Conservation (phyloP, 345 rosid species). For the Citrus cavaleriei region DNA sequence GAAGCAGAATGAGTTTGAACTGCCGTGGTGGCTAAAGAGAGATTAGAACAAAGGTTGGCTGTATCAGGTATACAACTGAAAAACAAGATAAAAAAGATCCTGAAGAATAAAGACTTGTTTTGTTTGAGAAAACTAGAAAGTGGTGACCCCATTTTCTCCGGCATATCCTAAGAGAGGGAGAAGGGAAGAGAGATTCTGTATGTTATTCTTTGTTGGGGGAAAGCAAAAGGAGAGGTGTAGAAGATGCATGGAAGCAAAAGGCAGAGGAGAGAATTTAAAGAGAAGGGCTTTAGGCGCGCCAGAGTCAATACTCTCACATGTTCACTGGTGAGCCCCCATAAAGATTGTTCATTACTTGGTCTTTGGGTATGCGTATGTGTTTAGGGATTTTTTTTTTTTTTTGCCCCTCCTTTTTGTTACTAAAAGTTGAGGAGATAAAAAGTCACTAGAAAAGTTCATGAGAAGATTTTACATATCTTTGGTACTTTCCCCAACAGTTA, state of each 20-base stretch:
- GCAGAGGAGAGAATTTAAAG: slow-evolving; percentile 64
- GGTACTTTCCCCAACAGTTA: slow-evolving; percentile 9
- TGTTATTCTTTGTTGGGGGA: slow-evolving; percentile 14
- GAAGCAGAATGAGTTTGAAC: slow-evolving; percentile 28
- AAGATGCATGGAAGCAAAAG: slow-evolving; percentile 36
- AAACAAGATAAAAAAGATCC: slow-evolving; percentile 50
- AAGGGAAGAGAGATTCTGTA: slow-evolving; percentile 10
- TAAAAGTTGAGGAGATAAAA: slow-evolving; percentile 17
- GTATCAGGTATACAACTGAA: slow-evolving; percentile 51
- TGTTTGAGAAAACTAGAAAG: slow-evolving; percentile 36
- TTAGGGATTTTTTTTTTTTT: slow-evolving; percentile 14
- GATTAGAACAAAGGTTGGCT: slow-evolving; percentile 45
- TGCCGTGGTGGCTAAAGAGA: slow-evolving; percentile 28
- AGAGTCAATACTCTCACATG: slow-evolving; percentile 29
- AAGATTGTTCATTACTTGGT: slow-evolving; percentile 20
- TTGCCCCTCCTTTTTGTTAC: slow-evolving; percentile 15
- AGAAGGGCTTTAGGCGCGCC: slow-evolving; percentile 47
- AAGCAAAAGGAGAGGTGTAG: slow-evolving; percentile 33
- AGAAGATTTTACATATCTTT: slow-evolving; percentile 4
- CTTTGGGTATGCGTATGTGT: slow-evolving; percentile 9
- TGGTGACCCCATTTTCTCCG: slow-evolving; percentile 48
- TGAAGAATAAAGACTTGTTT: slow-evolving; percentile 40
- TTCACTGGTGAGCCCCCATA: slow-evolving; percentile 26
- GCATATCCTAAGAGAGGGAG: slow-evolving; percentile 2
- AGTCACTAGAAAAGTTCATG: slow-evolving; percentile 29